A percentile compares a stretch with the other conserved stretches of the same genome.
phyloP scores from a whole-genome alignment of 805 yeast species.

The Candida boleticola region DNA sequence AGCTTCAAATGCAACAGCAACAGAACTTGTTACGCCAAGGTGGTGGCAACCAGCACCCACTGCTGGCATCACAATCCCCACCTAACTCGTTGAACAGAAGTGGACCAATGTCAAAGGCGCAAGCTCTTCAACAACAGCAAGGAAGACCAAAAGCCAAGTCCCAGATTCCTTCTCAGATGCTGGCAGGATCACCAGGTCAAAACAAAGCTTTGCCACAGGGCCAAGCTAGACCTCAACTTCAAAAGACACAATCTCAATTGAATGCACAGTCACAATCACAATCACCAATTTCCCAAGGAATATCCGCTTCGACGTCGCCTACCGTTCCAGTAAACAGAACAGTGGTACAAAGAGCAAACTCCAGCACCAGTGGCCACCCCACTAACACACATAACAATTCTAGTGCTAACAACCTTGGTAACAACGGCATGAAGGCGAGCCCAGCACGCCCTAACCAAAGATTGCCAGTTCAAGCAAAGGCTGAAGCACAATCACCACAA shows the following conservation, averaged over 20 bases:
- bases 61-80: constrained; percentile 6
- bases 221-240: not conserved
- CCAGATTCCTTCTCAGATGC: not conserved
- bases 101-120: not conserved
- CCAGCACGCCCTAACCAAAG: not conserved
- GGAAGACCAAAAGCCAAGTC: not conserved
- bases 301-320: no score
- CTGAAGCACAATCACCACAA: not conserved
- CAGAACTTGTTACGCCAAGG: constrained; percentile 1
- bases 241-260: not conserved
- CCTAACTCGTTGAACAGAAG: not conserved
- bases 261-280: not conserved
- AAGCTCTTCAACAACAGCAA: not conserved
- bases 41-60: constrained; percentile 1
- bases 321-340: no score
- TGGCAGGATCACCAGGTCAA: not conserved
- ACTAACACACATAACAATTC: no score
- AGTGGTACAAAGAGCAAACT: no score
- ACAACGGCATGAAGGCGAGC: not conserved
- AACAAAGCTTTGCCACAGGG: not conserved
- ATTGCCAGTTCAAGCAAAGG: not conserved
- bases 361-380: no score
- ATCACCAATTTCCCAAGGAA: not conserved
- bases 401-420: no score
- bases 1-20: constrained; percentile 1